Evolutionary conservation across 805 yeast species (phyloP), one percentile per base, ranked within the genome.

Genomic region (Candida bentonensis): DNA sequence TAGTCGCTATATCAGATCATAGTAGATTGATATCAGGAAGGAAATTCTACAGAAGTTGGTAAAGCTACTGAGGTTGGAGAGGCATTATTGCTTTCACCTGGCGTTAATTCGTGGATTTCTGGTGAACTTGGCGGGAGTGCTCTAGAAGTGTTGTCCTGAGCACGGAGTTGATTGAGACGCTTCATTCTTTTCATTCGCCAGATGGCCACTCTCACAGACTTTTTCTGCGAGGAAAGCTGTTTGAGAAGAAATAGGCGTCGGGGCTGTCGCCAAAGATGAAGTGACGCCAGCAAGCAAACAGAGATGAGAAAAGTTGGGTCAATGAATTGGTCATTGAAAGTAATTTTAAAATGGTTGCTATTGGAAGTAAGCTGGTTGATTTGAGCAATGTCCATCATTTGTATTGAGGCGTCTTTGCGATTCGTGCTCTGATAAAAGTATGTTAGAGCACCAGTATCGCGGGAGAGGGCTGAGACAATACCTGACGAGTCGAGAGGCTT

Each of bases 1-100:
- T 3, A 43, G 53, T 11, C 41, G 56, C 17, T 45, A 44, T 40
- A 44, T 44, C 27, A 15, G 51, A 20, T 27, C 34, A 27, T 25
- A 39, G 22, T n/a, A 33, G 42, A 21, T 25, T 25, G 7, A 25
- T 25, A 25, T 25, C 27, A 13, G 7, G 13, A 25, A 9, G 27
- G 27, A 13, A 13, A 25, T 13, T 25, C 27, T 25, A 25, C 13
- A 13, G 27, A 25, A 9, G 27, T 25, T 25, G 27, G 27, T 25
- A 25, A 25, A 25, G 27, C 13, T 20, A 22, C 3, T 9, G 43
- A 13, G 36, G 36, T 3, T 20, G 9, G 42, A 22, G 30, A n/a
- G 3, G 9, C n/a, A 23, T 3, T 22, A 2, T 4, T 4, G 33
- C 23, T 9, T 15, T 23, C 17, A 23, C 3, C 15, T 23, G 42